Evolutionary conservation across 2,329 filamentous ascomycete species (phyloP).

Genomic region (Zalaria sp.): DNA sequence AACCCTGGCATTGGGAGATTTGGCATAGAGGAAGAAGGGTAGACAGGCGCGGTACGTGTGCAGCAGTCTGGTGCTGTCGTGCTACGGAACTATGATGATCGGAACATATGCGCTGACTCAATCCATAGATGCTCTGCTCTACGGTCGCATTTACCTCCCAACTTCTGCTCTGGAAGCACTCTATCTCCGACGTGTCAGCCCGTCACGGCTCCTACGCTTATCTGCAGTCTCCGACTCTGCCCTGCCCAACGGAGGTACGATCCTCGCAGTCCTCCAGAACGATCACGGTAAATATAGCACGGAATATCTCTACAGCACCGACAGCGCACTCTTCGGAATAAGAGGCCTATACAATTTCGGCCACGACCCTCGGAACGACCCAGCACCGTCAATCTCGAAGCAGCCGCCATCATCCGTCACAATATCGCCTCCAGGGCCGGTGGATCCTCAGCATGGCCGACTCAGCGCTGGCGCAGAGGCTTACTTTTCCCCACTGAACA

Average conservation of each 20-base stretch:
- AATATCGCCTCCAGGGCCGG: slow-evolving; percentile 5
- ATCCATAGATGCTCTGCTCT: slow-evolving; percentile 45
- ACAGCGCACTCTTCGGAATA: slow-evolving; percentile 76
- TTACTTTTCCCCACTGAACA: slow-evolving; percentile 92
- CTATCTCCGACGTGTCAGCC: slow-evolving; percentile 63
- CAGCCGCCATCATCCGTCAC: slow-evolving; percentile 14
- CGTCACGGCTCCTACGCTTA: slow-evolving; percentile 65
- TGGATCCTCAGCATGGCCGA: slow-evolving; percentile 57
- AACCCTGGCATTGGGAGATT: slow-evolving; percentile 37
- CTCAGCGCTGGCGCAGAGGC: slow-evolving; percentile 86
- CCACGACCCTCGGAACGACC: slow-evolving; percentile 40
- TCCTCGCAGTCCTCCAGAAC: slow-evolving; percentile 61
- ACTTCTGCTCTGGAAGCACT: slow-evolving; percentile 76
- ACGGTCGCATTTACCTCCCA: slow-evolving; percentile 69
- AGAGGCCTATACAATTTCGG: slow-evolving; percentile 93
- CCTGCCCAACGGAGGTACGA: slow-evolving; percentile 61
- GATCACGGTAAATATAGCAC: slow-evolving; percentile 78
- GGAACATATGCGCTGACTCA: no score
- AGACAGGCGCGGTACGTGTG: slow-evolving; percentile 21
- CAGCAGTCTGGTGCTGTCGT: no score
- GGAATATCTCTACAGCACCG: slow-evolving; percentile 83
- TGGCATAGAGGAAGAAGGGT: slow-evolving; percentile 37
- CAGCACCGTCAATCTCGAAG: slow-evolving; percentile 7
- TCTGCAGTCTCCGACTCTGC: slow-evolving; percentile 61
- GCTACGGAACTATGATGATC: no score